Evolutionary conservation across 2,329 filamentous ascomycete genomes (phyloP).

Genomic region (Dactylellina haptotyla): DNA sequence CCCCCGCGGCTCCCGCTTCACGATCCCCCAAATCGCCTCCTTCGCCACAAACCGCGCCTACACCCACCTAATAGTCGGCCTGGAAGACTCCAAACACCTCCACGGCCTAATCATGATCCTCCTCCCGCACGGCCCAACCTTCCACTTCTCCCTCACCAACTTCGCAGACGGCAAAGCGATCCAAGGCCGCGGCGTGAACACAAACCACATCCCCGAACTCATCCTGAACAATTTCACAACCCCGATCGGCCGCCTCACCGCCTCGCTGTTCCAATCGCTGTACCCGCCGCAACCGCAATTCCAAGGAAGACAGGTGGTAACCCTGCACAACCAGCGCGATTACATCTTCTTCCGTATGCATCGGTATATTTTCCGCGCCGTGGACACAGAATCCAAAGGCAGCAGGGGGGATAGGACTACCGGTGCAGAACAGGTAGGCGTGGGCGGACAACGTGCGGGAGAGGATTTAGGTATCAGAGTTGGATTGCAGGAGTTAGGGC

Average conservation of each 20-base stretch:
- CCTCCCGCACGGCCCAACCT: constrained; percentile 84
- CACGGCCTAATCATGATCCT: constrained; percentile 85
- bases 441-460: constrained; percentile 76
- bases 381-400: constrained; percentile 23
- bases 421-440: constrained; percentile 67
- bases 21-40: constrained; percentile 84
- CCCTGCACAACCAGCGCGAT: constrained; percentile 92
- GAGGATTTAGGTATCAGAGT: constrained; percentile 77
- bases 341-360: constrained; percentile 94
- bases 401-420: constrained; percentile 66
- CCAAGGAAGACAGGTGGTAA: constrained; percentile 86
- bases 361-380: constrained; percentile 88
- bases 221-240: constrained; percentile 95
- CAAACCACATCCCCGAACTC: constrained; percentile 88
- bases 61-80: constrained; percentile 83
- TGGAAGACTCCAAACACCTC: constrained; percentile 88
- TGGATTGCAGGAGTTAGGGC: constrained; percentile 89
- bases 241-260: constrained; percentile 85
- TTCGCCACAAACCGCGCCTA: constrained; percentile 79
- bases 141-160: constrained; percentile 89
- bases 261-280: constrained; percentile 80
- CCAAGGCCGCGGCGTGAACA: constrained; percentile 88
- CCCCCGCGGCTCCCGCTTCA: constrained; percentile 88
- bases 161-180: constrained; percentile 90
- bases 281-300: constrained; percentile 86